Evolutionary conservation across 805 yeast genomes (phyloP).

Genomic region (Myxozyma neglecta): DNA sequence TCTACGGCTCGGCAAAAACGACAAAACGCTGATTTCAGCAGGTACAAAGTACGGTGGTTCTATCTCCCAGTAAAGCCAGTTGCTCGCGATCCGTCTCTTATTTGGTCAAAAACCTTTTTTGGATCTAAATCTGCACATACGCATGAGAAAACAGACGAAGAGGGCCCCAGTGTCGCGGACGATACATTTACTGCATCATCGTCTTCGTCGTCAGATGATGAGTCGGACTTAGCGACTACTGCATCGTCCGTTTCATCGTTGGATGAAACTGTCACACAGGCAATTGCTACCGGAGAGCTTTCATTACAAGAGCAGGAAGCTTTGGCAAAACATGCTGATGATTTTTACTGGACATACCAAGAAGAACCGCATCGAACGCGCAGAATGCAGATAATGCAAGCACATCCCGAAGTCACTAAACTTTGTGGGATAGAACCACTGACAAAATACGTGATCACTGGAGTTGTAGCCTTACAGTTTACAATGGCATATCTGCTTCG

Average conservation of each 20-base stretch:
- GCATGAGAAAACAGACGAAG: not conserved
- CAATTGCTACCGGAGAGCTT: not conserved
- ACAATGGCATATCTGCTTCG: slow-evolving; percentile 61
- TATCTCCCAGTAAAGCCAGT: slow-evolving; percentile 22
- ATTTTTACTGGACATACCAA: slow-evolving; percentile 81
- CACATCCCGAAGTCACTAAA: slow-evolving; percentile 73
- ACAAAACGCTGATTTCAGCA: not conserved
- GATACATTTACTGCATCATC: not conserved
- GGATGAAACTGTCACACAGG: not conserved
- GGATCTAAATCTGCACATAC: not conserved
- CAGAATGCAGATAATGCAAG: slow-evolving; percentile 68
- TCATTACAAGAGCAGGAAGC: not conserved
- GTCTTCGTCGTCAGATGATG: slow-evolving; percentile 8
- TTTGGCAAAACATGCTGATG: slow-evolving; percentile 37
- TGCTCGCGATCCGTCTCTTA: not conserved
- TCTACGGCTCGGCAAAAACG: not conserved
- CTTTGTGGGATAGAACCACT: slow-evolving; percentile 83
- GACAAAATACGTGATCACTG: slow-evolving; percentile 71
- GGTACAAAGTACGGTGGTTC: slow-evolving; percentile 11
- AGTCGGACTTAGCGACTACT: not conserved
- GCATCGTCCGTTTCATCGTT: slow-evolving; percentile 10
- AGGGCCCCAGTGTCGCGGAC: not conserved
- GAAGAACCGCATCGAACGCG: slow-evolving; percentile 79
- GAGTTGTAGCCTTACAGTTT: slow-evolving; percentile 70
- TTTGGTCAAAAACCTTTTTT: not conserved